Conservation (phyloP, 768 basidiomycete genomes). For the Pulveroboletus ravenelii region DNA sequence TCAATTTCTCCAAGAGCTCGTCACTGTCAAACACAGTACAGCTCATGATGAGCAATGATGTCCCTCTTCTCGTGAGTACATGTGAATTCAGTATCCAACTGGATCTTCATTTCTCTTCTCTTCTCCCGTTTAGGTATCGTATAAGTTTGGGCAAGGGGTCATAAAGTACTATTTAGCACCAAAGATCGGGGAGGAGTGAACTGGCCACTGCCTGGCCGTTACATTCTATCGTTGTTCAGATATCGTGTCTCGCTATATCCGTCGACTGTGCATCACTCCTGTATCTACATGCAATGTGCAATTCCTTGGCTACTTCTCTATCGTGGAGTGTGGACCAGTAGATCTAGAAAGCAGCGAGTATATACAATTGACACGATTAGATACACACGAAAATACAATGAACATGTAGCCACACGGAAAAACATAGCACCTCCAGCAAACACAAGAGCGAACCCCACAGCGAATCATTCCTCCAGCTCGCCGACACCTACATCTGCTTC, state of each 20-base stretch:
- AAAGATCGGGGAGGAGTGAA: conserved; percentile 84
- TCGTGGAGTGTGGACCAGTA: background rate
- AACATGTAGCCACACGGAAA: background rate
- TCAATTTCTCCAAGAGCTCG: conserved; percentile 92
- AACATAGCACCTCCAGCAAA: conserved; percentile 14
- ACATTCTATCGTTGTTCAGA: conserved; percentile 7
- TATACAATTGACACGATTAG: conserved; percentile 10
- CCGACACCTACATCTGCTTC: conserved; percentile 7
- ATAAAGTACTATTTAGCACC: conserved; percentile 96
- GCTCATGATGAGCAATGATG: conserved; percentile 89
- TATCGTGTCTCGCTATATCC: conserved; percentile 16
- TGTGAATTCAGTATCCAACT: background rate
- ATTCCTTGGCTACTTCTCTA: background rate
- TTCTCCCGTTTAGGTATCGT: conserved; percentile 64
- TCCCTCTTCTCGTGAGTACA: conserved; percentile 71
- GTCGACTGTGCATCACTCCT: conserved; percentile 5
- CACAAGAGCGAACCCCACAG: background rate
- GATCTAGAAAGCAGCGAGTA: conserved; percentile 10
- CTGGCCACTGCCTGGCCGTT: background rate
- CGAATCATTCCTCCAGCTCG: conserved; percentile 11
- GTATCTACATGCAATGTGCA: conserved; percentile 10
- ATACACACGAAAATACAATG: conserved; percentile 4
- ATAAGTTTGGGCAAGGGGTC: conserved; percentile 82
- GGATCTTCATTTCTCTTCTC: background rate
- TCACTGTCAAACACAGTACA: conserved; percentile 67